Base-by-base conservation (phyloP, 257 asterid genomes). In the Anisodus tanguticus region DNA sequence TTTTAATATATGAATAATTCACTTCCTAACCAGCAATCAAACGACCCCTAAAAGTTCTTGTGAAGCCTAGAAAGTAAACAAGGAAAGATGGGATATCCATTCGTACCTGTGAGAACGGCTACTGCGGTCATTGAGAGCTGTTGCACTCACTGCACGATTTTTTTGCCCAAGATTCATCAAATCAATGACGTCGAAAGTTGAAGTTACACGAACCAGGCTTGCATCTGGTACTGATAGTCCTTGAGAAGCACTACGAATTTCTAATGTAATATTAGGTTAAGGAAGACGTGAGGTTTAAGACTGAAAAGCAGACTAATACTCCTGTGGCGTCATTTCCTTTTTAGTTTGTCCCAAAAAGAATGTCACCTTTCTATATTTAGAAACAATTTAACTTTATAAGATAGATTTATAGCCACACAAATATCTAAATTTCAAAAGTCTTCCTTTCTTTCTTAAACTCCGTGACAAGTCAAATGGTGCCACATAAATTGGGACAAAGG, bases 91-190 rank as follows among this genome's bases (percentile, higher is more conserved):
- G 53, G 22, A 16, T 58, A 47, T 67, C 69, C 41, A 39, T 54
- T 58, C 39, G 71, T 35, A 93, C 99, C 98, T 95, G 90, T 95
- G 99, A 86, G 98, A 89, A 22, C 99, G 99, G 88, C 98, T 97
- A 82, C 99, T 97, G 43, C 98, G 98, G 88, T 97, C 99, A 89
- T 97, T 97, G 51, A 95, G 99, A 13, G 99, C 98, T 54, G 98
- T 97, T 85, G 99, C 95, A 82, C 98, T 97, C 57, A 97, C 99
- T 49, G 92, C 93, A 72, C 99, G 98, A 82, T 97, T 97, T 79
- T 86, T 90, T 16, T 92, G 97, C 78, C 99, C 99, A 8, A 95
- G 19, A 81, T 88, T 93, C 99, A 97, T 97, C 85, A 97, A 87
- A 63, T 97, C 92, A 83, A 97, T 89, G 83, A 97, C 93, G 78